A percentile compares a stretch with the other conserved stretches of the same genome.
Evolutionary conservation across 441 rosid species (phyloP).

Genomic region (Manihot esculenta): DNA sequence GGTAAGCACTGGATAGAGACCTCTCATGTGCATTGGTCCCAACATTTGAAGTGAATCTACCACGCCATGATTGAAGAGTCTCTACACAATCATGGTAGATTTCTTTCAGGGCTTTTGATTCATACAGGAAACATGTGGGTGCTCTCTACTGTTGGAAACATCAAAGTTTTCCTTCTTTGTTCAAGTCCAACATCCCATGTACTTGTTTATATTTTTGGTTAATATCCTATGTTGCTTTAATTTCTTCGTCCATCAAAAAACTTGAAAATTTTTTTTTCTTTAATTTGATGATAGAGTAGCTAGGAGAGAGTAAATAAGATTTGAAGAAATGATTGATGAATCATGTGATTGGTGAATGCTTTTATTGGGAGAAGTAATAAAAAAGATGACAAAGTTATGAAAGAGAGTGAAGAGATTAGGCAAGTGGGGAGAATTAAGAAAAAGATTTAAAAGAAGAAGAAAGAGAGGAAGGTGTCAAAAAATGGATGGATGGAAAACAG

Average conservation of each 20-base stretch:
- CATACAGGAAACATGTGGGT: background rate
- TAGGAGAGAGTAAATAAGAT: too few species aligned
- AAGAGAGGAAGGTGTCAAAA: background rate
- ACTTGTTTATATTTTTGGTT: slow-evolving; percentile 7
- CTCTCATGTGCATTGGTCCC: slow-evolving; percentile 36
- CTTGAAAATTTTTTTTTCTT: too few species aligned
- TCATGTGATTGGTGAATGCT: too few species aligned
- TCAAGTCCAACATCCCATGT: background rate
- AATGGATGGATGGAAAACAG: background rate
- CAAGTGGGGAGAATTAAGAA: background rate
- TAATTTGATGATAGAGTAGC: too few species aligned
- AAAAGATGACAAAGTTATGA: too few species aligned
- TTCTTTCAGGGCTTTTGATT: slow-evolving; percentile 8
- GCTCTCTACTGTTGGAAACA: background rate
- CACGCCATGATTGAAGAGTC: slow-evolving; percentile 21
- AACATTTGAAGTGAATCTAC: slow-evolving; percentile 28
- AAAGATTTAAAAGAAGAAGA: too few species aligned
- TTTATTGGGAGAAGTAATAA: too few species aligned
- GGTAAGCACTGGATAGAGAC: slow-evolving; percentile 25
- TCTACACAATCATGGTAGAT: slow-evolving; percentile 10
- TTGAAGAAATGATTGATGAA: too few species aligned
- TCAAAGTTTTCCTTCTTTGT: background rate
- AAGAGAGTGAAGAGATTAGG: too few species aligned
- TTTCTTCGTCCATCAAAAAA: too few species aligned
- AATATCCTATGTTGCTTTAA: slow-evolving; percentile 9